Percentiles rank a stretch among this genome's conserved stretches.
These are phyloP conservation scores for Setomelanomma holmii DNA, from an alignment of 2,329 filamentous ascomycete species.

Conservation along the genomic window DNA sequence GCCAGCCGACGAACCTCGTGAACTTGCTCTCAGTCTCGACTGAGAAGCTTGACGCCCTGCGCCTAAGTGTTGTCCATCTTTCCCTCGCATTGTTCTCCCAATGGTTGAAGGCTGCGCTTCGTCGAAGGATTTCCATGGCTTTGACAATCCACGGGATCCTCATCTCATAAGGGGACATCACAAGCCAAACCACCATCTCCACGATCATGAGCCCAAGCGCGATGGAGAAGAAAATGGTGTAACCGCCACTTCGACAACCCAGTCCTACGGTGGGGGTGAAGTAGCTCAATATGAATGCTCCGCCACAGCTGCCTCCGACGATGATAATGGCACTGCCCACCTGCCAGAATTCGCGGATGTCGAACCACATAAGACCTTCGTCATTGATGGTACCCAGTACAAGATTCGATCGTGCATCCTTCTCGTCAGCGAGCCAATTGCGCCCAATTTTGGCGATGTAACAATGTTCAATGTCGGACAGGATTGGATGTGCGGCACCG, in stretches of 20 bases:
- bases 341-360: slow-evolving; percentile 54
- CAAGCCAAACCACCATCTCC: slow-evolving; percentile 49
- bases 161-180: slow-evolving; percentile 25
- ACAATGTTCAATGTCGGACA: slow-evolving; percentile 51
- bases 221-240: slow-evolving; percentile 50
- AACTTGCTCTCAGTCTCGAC: slow-evolving; percentile 10
- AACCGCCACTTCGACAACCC: slow-evolving; percentile 52
- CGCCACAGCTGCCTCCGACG: slow-evolving; percentile 45
- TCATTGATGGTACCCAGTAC: slow-evolving; percentile 46
- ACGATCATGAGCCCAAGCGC: slow-evolving; percentile 44
- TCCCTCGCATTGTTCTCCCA: slow-evolving; percentile 14
- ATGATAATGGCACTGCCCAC: slow-evolving; percentile 47
- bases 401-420: slow-evolving; percentile 42
- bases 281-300: slow-evolving; percentile 52
- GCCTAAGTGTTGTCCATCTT: slow-evolving; percentile 16
- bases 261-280: slow-evolving; percentile 57
- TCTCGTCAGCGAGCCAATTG: slow-evolving; percentile 48
- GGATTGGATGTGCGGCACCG: slow-evolving; percentile 53
- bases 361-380: slow-evolving; percentile 51
- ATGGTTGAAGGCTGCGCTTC: slow-evolving; percentile 11
- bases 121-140: slow-evolving; percentile 21
- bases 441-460: slow-evolving; percentile 49
- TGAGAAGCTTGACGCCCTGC: slow-evolving; percentile 7
- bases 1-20: slow-evolving; percentile 7
- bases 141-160: slow-evolving; percentile 16